Evolutionary conservation across 202 grass and related monocot species (phyloP), one percentile per base, ranked within the genome.

Genomic region (Tripidium arundinaceum): DNA sequence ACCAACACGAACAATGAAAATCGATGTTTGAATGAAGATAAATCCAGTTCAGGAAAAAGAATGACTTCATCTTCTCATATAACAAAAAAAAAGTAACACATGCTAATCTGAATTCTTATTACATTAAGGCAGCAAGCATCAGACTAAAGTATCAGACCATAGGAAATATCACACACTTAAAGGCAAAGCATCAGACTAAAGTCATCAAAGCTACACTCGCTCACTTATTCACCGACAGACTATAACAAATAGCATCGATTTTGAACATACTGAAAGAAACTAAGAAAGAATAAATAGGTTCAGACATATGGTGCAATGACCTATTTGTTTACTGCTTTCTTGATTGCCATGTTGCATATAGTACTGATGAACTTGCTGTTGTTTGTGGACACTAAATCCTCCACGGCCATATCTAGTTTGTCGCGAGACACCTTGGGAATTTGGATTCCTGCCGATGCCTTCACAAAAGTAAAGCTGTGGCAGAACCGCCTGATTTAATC

Each of bases 261-360:
- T 18, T 59, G 21, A 76, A 83, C 47, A 75, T 65, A 27, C 14
- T 3, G 3, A 74, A 72, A 12, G 70, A 83, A 33, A 33, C n/a
- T n/a, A 33, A 1, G 31, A 33, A 33, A 83, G 68, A 75, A 90
- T 75, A 70, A 50, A 84, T 34, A 80, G 65, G 21, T 36, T 36
- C 36, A 57, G 62, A 66, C 29, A 19, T 49, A 16, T 61, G 38
- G 29, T 60, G 70, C n/a, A 75, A 2, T 7, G 11, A 42, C 79
- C 78, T 81, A 94, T 77, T 88, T 94, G 84, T 93, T 87, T 79
- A 95, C 84, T 41, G 90, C 92, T 84, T 90, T 98, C 92, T 93
- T 98, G 84, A 98, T 91, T 8, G 88, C 90, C 55, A 91, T 90
- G 58, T 77, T 87, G 84, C 92, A 94, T 74, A n/a, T n/a, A n/a